These are phyloP conservation scores for Coprinopsis cinerea DNA, from an alignment of 768 basidiomycete genomes.

Conservation along the genomic window DNA sequence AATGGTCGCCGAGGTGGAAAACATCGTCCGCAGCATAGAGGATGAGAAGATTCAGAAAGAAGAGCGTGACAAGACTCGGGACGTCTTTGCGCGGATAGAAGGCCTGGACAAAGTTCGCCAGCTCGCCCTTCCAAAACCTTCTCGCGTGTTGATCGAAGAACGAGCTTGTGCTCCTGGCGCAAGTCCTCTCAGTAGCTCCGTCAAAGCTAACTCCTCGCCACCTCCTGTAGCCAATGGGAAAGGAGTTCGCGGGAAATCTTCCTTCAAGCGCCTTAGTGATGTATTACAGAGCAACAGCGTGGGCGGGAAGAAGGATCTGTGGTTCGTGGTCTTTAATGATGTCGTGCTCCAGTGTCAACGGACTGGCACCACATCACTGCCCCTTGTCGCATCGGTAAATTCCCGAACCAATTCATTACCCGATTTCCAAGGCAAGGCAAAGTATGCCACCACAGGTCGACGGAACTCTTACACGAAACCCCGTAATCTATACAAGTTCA, in stretches of 20 bases:
- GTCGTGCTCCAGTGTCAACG: slow-evolving; percentile 90
- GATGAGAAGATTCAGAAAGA: slow-evolving; percentile 98
- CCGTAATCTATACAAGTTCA: slow-evolving; percentile 88
- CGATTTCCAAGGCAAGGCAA: slow-evolving; percentile 78
- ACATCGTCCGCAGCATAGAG: slow-evolving; percentile 93
- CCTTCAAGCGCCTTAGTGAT: slow-evolving; percentile 86
- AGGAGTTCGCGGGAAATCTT: slow-evolving; percentile 74
- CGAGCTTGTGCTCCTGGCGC: slow-evolving; percentile 40
- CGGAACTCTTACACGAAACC: slow-evolving; percentile 74
- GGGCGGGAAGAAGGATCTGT: slow-evolving; percentile 77
- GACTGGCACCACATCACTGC: slow-evolving; percentile 82
- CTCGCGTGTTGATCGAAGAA: slow-evolving; percentile 84
- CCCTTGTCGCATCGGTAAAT: slow-evolving; percentile 61
- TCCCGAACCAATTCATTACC: slow-evolving; percentile 72
- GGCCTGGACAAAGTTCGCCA: slow-evolving; percentile 93
- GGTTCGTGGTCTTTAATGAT: slow-evolving; percentile 95
- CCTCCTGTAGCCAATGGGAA: slow-evolving; percentile 44
- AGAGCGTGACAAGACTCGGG: slow-evolving; percentile 90
- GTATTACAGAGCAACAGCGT: slow-evolving; percentile 63
- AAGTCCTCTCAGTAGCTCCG: slow-evolving; percentile 22
- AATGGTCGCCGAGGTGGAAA: slow-evolving; percentile 97
- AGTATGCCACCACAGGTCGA: slow-evolving; percentile 78
- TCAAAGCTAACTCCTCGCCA: slow-evolving; percentile 35
- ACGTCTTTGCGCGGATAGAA: slow-evolving; percentile 94
- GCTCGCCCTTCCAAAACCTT: slow-evolving; percentile 85